Conservation (phyloP, 192 early-diverging fungal species). For the Chytriomyces sp. region DNA sequence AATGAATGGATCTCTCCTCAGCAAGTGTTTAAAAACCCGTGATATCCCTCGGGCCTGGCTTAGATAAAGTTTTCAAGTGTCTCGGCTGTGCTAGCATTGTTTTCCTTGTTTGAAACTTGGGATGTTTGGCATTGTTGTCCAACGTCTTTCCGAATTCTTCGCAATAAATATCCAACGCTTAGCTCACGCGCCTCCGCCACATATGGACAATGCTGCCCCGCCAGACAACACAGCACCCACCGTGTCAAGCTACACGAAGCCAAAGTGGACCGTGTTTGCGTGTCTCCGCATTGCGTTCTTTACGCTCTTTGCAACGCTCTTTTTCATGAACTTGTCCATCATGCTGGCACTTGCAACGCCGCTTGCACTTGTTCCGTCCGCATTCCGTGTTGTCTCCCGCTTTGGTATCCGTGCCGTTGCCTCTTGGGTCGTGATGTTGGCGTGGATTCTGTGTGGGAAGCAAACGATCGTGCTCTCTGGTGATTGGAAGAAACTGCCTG, state of each 20-base stretch:
- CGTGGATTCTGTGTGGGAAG: slow-evolving; percentile 5
- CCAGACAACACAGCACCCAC: too few species aligned
- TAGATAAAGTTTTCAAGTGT: too few species aligned
- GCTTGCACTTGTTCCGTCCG: background rate
- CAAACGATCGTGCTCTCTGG: slow-evolving; percentile 1
- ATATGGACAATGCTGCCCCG: too few species aligned
- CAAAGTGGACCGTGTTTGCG: background rate
- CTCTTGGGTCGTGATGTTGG: background rate
- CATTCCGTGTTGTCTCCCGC: slow-evolving; percentile 2
- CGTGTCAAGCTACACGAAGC: background rate
- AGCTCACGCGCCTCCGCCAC: too few species aligned
- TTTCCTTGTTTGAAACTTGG: too few species aligned
- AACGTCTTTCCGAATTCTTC: too few species aligned
- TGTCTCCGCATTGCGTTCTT: background rate
- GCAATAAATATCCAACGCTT: too few species aligned
- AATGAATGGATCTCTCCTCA: too few species aligned
- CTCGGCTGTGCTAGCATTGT: too few species aligned
- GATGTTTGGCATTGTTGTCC: too few species aligned
- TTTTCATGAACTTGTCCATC: background rate
- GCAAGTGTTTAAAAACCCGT: too few species aligned
- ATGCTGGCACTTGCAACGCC: slow-evolving; percentile 5
- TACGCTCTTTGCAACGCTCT: background rate
- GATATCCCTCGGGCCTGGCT: too few species aligned
- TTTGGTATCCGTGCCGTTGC: background rate
- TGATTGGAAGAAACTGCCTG: background rate